Percentiles rank a stretch among this genome's conserved stretches.
Conservation (phyloP, 306 rosid genomes). For the Casuarina equisetifolia region DNA sequence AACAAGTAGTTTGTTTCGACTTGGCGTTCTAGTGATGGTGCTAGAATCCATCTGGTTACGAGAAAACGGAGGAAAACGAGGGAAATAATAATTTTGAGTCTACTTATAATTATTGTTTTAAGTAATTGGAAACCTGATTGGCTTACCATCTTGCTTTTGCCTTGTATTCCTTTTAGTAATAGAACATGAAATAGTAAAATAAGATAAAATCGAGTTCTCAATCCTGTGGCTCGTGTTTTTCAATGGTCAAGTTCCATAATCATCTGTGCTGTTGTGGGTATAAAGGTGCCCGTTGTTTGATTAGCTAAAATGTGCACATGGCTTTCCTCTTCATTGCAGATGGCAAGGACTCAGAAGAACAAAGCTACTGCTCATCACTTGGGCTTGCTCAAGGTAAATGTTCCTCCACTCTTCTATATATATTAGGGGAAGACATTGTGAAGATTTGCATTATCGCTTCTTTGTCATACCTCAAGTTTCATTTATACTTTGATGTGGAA, state of each 20-base stretch:
- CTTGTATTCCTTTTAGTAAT: neutral
- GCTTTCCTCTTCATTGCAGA: constrained; percentile 47
- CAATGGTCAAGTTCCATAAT: neutral
- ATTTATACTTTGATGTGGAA: neutral
- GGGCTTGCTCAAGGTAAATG: constrained; percentile 88
- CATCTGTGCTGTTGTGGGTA: neutral
- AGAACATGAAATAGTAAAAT: neutral
- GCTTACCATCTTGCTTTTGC: neutral
- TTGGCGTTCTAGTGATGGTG: too few species aligned
- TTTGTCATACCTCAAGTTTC: neutral
- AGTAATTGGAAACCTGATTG: neutral
- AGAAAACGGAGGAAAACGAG: neutral
- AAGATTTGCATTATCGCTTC: neutral
- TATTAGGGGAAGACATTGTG: constrained; percentile 1
- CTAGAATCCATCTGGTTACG: constrained; percentile 11
- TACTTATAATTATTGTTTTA: neutral
- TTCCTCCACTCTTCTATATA: constrained; percentile 2
- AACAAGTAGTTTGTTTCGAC: neutral
- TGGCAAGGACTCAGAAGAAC: constrained; percentile 98
- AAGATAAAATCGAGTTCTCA: neutral
- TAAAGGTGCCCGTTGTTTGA: neutral
- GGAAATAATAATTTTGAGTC: neutral
- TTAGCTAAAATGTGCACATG: neutral
- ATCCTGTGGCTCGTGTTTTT: neutral
- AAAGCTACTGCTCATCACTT: constrained; percentile 98